Percentiles rank a stretch among this genome's conserved stretches.
Evolutionary conservation across 1,284 basidiomycete genomes (phyloP).

Genomic region (Papiliotrema fonsecae): DNA sequence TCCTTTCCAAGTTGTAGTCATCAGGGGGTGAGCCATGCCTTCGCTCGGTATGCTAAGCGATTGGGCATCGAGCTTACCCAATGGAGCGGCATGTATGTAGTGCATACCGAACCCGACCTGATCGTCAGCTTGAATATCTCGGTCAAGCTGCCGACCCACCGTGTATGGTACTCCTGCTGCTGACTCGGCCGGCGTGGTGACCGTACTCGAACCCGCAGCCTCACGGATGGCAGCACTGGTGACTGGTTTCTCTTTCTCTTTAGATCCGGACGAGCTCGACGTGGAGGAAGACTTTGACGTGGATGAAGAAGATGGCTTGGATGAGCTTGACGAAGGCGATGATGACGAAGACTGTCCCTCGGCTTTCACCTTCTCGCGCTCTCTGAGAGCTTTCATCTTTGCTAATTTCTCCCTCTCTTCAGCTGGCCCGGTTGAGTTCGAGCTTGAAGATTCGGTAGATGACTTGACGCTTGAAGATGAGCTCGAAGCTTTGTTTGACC

Average conservation of each 20-base stretch:
- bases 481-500: conserved; percentile 1
- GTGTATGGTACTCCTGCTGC: conserved; percentile 3
- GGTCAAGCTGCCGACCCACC: conserved; percentile 5
- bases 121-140: background rate
- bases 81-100: conserved; percentile 25
- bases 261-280: background rate
- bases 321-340: background rate
- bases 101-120: conserved; percentile 35
- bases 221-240: conserved; percentile 11
- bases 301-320: background rate
- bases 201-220: conserved; percentile 9
- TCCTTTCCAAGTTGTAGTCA: conserved; percentile 23
- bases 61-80: conserved; percentile 12
- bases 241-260: conserved; percentile 7
- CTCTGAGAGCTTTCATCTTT: conserved; percentile 24
- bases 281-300: too few relatives aligned
- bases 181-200: conserved; percentile 4
- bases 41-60: conserved; percentile 22
- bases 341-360: conserved; percentile 1
- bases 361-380: conserved; percentile 17
- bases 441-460: conserved; percentile 1
- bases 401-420: conserved; percentile 21
- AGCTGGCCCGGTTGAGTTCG: conserved; percentile 1
- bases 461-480: conserved; percentile 6
- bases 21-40: conserved; percentile 34